A percentile compares a stretch with the other conserved stretches of the same genome.
phyloP scores from a whole-genome alignment of 768 basidiomycete species.

The Boletus pseudo-olivaceus region DNA sequence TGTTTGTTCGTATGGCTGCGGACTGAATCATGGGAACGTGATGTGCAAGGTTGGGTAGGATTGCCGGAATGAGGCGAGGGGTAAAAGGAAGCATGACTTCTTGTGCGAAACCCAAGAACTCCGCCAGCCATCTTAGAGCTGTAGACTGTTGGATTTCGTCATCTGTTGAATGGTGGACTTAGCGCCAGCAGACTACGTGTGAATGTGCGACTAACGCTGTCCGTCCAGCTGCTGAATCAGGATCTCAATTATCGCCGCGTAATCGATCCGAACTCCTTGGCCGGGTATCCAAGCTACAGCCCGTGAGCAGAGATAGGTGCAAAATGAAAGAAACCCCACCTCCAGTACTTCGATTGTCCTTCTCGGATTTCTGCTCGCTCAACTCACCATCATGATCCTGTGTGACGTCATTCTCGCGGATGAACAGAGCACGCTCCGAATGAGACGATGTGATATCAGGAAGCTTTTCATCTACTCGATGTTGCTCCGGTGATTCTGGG shows the following conservation, averaged over 20 bases:
- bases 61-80: constrained; percentile 86
- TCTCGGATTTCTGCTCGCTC: constrained; percentile 40
- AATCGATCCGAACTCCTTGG: constrained; percentile 89
- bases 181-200: constrained; percentile 1
- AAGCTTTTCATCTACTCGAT: constrained; percentile 48
- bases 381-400: constrained; percentile 40
- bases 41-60: constrained; percentile 92
- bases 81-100: constrained; percentile 95
- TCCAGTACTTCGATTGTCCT: constrained; percentile 60
- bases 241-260: constrained; percentile 90
- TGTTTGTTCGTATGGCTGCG: constrained; percentile 84
- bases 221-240: constrained; percentile 80
- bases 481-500: constrained; percentile 37
- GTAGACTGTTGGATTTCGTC: constrained; percentile 94
- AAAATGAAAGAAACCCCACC: constrained; percentile 37
- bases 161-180: constrained; percentile 38
- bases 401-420: constrained; percentile 43
- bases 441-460: constrained; percentile 58
- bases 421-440: constrained; percentile 55
- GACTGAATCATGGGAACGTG: constrained; percentile 85
- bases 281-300: constrained; percentile 82
- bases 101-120: constrained; percentile 82
- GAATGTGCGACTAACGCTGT: constrained; percentile 58
- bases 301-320: constrained; percentile 3
- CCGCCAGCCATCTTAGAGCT: constrained; percentile 89